These are phyloP conservation scores for Amanita rubescens DNA, from an alignment of 768 basidiomycete species.

Conservation along the genomic window DNA sequence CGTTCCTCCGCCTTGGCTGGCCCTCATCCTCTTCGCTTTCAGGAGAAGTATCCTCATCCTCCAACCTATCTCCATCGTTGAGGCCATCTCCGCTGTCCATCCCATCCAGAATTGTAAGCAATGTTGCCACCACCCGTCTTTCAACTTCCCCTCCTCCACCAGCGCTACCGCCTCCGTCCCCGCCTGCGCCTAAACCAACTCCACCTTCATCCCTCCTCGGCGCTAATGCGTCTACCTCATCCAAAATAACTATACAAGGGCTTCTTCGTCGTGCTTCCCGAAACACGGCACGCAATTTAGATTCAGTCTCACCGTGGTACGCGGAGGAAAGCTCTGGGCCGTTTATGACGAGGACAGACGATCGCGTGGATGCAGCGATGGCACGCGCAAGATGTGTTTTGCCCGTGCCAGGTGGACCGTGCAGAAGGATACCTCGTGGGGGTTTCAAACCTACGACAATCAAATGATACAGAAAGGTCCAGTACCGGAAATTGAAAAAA, in stretches of 20 bases:
- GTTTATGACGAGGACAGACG: constrained; percentile 88
- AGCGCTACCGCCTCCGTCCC: constrained; percentile 67
- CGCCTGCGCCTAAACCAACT: not conserved
- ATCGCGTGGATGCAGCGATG: constrained; percentile 81
- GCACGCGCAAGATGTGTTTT: constrained; percentile 96
- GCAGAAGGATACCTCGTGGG: constrained; percentile 89
- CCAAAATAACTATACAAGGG: constrained; percentile 91
- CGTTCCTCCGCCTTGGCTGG: constrained; percentile 8
- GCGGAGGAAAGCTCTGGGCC: constrained; percentile 94
- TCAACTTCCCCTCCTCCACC: constrained; percentile 74
- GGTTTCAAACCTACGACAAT: constrained; percentile 68
- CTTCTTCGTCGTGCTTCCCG: constrained; percentile 71
- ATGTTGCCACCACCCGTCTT: constrained; percentile 89
- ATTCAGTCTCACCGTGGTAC: constrained; percentile 96
- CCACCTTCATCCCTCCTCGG: constrained; percentile 85
- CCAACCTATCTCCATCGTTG: constrained; percentile 2
- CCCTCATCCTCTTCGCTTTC: not conserved
- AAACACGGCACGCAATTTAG: constrained; percentile 84
- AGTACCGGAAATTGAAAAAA: constrained; percentile 13
- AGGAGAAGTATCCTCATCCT: not conserved
- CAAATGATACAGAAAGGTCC: not conserved
- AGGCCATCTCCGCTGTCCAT: constrained; percentile 45
- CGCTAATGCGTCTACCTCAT: constrained; percentile 94
- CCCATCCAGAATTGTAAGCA: constrained; percentile 93
- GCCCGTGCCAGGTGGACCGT: constrained; percentile 96